Evolutionary conservation across 768 basidiomycete species (phyloP).

Genomic region (Heimioporus sp.): DNA sequence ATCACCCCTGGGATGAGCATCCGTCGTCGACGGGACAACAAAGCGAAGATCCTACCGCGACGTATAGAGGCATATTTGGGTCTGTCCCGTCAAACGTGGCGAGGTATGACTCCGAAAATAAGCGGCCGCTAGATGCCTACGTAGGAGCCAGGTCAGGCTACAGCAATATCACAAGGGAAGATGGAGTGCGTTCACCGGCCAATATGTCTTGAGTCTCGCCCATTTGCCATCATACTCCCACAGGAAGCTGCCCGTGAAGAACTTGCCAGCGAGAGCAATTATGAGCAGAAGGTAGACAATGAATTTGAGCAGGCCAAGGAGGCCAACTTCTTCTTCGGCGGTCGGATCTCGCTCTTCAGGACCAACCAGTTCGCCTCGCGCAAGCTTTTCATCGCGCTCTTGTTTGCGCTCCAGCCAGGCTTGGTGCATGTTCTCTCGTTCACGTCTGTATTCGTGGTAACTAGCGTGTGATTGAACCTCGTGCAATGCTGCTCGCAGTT

Average conservation of each 20-base stretch:
- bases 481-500: not conserved
- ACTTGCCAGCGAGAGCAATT: constrained; percentile 66
- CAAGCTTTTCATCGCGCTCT: constrained; percentile 69
- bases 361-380: constrained; percentile 69
- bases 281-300: constrained; percentile 54
- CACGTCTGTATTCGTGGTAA: constrained; percentile 63
- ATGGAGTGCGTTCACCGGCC: constrained; percentile 48
- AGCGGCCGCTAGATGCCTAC: constrained; percentile 52
- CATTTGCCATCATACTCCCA: constrained; percentile 81
- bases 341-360: constrained; percentile 76
- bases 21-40: not conserved
- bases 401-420: constrained; percentile 70
- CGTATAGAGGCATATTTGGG: constrained; percentile 66
- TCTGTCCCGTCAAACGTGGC: constrained; percentile 70
- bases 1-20: constrained; percentile 5
- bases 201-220: constrained; percentile 56
- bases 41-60: constrained; percentile 60
- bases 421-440: constrained; percentile 57
- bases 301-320: constrained; percentile 68
- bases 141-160: not conserved
- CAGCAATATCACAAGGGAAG: not conserved
- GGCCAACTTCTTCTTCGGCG: constrained; percentile 60
- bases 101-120: constrained; percentile 75
- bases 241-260: constrained; percentile 80
- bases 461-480: constrained; percentile 34